Conservation (phyloP, 2,329 filamentous ascomycete species). For the Fusarium nodosum region DNA sequence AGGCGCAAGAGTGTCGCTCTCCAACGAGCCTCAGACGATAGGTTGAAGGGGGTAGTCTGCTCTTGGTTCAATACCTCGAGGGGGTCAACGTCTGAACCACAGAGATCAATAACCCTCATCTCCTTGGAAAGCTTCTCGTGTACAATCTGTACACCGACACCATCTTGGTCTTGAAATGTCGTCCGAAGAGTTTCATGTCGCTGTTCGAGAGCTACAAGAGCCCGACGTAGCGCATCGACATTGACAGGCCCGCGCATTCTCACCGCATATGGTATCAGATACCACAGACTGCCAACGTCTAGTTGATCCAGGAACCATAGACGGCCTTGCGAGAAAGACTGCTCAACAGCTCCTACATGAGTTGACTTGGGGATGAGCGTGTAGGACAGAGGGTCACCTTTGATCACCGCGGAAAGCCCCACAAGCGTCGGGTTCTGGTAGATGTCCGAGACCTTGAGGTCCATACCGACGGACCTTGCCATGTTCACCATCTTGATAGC, state of each 20-base stretch:
- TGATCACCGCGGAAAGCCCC: not conserved
- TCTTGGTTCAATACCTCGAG: not conserved
- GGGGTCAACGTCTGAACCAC: not conserved
- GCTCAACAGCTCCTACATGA: not conserved
- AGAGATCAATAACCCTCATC: not conserved
- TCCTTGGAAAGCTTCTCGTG: not conserved
- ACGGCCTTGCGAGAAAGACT: conserved; percentile 20
- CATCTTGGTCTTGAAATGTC: conserved; percentile 8
- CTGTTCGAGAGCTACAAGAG: conserved; percentile 1
- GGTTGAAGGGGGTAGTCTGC: conserved; percentile 37
- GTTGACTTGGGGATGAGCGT: fast-evolving
- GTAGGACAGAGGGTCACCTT: not conserved
- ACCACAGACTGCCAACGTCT: conserved; percentile 9
- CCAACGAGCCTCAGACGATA: conserved; percentile 43
- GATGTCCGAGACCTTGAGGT: conserved; percentile 18
- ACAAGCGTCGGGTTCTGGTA: conserved; percentile 7
- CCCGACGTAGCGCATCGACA: not conserved
- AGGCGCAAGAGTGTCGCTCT: conserved; percentile 34
- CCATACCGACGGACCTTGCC: not conserved
- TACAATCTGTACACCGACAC: conserved; percentile 2
- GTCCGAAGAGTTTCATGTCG: conserved; percentile 13
- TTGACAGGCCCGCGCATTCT: conserved; percentile 6
- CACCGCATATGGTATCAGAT: conserved; percentile 8
- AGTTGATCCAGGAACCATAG: conserved; percentile 30
- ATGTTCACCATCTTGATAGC: conserved; percentile 27